Percentiles rank a stretch among this genome's conserved stretches.
phyloP scores from a whole-genome alignment of 495 filamentous ascomycete species.

The Neurospora cerealis region DNA sequence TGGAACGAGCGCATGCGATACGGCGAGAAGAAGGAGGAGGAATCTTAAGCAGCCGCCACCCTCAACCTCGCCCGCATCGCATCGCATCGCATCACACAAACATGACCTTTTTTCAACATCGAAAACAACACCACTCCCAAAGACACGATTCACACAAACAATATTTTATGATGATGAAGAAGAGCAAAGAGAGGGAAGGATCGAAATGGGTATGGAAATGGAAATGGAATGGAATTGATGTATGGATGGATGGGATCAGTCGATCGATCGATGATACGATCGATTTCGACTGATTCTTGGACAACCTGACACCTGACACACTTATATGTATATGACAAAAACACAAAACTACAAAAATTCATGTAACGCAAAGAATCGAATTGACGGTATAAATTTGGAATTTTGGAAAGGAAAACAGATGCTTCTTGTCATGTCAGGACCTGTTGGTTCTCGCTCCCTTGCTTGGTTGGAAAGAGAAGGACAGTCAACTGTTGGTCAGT shows the following conservation, averaged over 20 bases:
- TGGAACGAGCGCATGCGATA: slow-evolving; percentile 58
- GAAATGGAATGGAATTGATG: neutral
- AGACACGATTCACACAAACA: neutral
- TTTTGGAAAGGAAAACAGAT: neutral
- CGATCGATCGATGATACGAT: neutral
- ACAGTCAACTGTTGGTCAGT: too few species aligned
- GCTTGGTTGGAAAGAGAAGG: too few species aligned
- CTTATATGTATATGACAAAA: neutral
- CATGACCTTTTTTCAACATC: neutral
- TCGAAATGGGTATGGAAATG: neutral
- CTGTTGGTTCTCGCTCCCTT: too few species aligned
- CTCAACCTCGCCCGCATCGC: neutral
- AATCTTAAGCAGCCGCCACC: slow-evolving; percentile 1
- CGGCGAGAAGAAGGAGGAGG: slow-evolving; percentile 30
- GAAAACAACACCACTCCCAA: neutral
- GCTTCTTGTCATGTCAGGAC: neutral
- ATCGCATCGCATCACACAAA: neutral
- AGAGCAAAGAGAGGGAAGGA: neutral
- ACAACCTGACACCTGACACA: neutral
- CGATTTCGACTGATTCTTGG: neutral
- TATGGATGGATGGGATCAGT: neutral
- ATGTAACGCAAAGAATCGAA: neutral
- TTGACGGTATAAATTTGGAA: neutral
- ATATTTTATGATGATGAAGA: neutral
- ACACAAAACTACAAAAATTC: neutral